A percentile compares a stretch with the other conserved stretches of the same genome.
These are phyloP conservation scores for Hibiscus syriacus DNA, from an alignment of 345 rosid species.

Conservation along the genomic window DNA sequence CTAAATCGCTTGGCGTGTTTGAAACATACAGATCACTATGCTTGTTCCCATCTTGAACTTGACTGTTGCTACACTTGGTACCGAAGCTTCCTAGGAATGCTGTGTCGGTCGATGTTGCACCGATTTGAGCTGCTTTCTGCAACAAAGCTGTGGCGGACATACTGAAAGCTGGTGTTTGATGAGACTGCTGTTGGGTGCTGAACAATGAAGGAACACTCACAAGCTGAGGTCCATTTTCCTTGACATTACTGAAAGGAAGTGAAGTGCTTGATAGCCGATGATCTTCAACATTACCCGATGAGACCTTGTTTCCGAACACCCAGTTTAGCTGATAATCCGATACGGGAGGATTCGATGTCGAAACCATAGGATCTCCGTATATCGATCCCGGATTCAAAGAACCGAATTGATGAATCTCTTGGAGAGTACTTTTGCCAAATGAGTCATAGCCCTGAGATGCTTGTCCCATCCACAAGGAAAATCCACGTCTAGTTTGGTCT, in stretches of 20 bases:
- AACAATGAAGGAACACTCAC: conserved; percentile 71
- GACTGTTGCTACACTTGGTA: conserved; percentile 23
- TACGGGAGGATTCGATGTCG: conserved; percentile 24
- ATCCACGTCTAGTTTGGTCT: conserved; percentile 25
- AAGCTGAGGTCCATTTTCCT: conserved; percentile 28
- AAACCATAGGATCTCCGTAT: conserved; percentile 21
- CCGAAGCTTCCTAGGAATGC: conserved; percentile 46
- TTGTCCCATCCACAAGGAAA: conserved; percentile 42
- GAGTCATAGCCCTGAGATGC: conserved; percentile 25
- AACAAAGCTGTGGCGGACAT: conserved; percentile 95
- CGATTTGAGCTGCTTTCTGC: conserved; percentile 90
- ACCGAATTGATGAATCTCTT: conserved; percentile 31
- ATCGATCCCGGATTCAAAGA: conserved; percentile 21
- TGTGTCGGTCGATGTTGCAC: conserved; percentile 53
- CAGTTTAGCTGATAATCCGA: conserved; percentile 35
- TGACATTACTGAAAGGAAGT: conserved; percentile 23
- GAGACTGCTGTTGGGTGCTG: conserved; percentile 43
- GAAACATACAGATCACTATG: conserved; percentile 46
- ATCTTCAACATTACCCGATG: conserved; percentile 17
- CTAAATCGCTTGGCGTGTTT: conserved; percentile 25
- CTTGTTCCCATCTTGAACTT: conserved; percentile 38
- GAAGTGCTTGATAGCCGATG: conserved; percentile 23
- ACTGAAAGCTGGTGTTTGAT: conserved; percentile 28
- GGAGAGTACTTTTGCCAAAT: conserved; percentile 23
- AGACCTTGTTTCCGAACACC: conserved; percentile 39